Percentiles rank a stretch among this genome's conserved stretches.
phyloP scores from a whole-genome alignment of 1,139 yeast species.

The Sugiyamaella sp. region DNA sequence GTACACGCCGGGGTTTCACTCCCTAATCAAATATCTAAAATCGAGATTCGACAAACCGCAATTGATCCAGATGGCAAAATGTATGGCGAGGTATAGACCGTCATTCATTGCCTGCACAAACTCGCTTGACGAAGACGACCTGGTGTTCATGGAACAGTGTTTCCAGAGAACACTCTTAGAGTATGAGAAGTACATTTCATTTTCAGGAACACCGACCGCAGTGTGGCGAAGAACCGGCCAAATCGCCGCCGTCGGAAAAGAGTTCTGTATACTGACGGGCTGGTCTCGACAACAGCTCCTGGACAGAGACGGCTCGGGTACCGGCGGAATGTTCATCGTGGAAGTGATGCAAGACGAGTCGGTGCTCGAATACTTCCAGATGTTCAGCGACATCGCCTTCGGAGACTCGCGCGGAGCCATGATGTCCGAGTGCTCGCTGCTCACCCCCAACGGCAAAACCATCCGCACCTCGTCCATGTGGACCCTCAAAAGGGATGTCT shows the following conservation, averaged over 20 bases:
- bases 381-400: constrained; percentile 83
- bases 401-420: constrained; percentile 86
- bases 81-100: constrained; percentile 89
- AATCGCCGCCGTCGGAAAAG: constrained; percentile 91
- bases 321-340: constrained; percentile 65
- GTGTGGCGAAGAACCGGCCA: constrained; percentile 97
- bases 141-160: constrained; percentile 94
- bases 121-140: constrained; percentile 83
- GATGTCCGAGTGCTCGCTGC: constrained; percentile 78
- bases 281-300: constrained; percentile 77
- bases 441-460: constrained; percentile 55
- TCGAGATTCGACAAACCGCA: constrained; percentile 69
- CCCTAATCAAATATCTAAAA: constrained; percentile 71
- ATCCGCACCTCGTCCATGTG: constrained; percentile 80
- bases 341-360: constrained; percentile 88
- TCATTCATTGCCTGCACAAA: constrained; percentile 91
- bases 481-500: constrained; percentile 88
- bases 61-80: constrained; percentile 80
- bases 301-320: constrained; percentile 29
- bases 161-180: constrained; percentile 90
- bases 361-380: constrained; percentile 83
- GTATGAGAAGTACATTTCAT: constrained; percentile 79
- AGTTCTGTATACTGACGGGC: constrained; percentile 86
- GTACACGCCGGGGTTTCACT: constrained; percentile 90
- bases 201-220: constrained; percentile 91